Conservation (phyloP, 495 filamentous ascomycete genomes). For the Penicillium argentinense region DNA sequence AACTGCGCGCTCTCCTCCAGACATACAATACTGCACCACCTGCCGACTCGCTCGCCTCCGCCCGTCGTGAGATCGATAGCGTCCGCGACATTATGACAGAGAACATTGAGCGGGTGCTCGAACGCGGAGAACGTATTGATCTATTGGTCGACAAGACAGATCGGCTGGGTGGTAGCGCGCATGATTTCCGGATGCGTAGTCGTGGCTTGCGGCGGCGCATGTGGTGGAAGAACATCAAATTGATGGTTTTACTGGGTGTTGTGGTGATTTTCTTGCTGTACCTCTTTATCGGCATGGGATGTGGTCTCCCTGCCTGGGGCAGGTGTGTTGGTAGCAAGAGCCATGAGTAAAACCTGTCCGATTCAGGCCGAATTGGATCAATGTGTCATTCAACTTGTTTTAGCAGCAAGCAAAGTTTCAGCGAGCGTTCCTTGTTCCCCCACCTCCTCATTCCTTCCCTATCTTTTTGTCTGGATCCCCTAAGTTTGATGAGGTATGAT, state of each 20-base stretch:
- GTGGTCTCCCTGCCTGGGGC: slow-evolving; percentile 64
- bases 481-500: slow-evolving; percentile 19
- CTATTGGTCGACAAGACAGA: slow-evolving; percentile 97
- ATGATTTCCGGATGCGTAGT: slow-evolving; percentile 86
- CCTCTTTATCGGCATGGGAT: slow-evolving; percentile 71
- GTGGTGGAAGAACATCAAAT: slow-evolving; percentile 99
- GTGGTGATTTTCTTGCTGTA: slow-evolving; percentile 85
- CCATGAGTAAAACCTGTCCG: no score
- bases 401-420: no score
- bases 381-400: no score
- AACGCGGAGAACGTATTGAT: slow-evolving; percentile 94
- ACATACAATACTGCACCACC: slow-evolving; percentile 79
- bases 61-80: slow-evolving; percentile 85
- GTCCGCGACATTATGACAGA: slow-evolving; percentile 96
- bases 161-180: slow-evolving; percentile 76
- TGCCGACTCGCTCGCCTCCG: slow-evolving; percentile 81
- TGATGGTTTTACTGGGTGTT: slow-evolving; percentile 81
- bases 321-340: slow-evolving; percentile 45
- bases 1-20: slow-evolving; percentile 75
- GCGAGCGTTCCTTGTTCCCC: slow-evolving; percentile 9
- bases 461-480: slow-evolving; percentile 2
- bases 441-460: slow-evolving; percentile 4
- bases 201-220: slow-evolving; percentile 83
- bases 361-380: no score
- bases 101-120: slow-evolving; percentile 95